Base-by-base conservation (phyloP, 1,139 yeast species). In the Taphrina pruni region DNA sequence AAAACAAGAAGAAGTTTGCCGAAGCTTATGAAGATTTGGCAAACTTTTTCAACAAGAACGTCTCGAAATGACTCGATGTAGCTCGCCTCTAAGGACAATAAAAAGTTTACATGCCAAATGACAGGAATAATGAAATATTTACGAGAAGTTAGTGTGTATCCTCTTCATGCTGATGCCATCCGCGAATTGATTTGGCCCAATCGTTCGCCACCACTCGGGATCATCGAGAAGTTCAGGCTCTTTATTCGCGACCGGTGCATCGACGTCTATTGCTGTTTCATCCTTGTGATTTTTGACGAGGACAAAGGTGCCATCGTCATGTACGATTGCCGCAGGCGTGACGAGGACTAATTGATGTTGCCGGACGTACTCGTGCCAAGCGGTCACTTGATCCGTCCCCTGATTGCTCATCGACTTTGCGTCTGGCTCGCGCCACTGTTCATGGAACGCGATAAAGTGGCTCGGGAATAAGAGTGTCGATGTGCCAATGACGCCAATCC, bases 1-100 rank as follows among this genome's bases (percentile, higher is more conserved):
- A 60, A 45, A 71, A 73, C 52, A 69, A 69, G 69, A 54, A 65
- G 66, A 61, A 73, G 32, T 72, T 72, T 39, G 67, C 70, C 56
- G 73, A 73, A 46, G 72, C 73, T 9, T 66, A 70, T 50, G 58
- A 55, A 11, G 71, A 69, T 54, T 39, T 68, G 6, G 70, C 68
- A 35, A 68, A 57, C 35, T 72, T 72, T 38, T 72, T 72, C 60
- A 61, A 66, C 61, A 54, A 64, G 61, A 46, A 54, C 61, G 43
- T 64, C 20, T 64, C 60, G n/a, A 46, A 43, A 17, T 62, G 21
- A 26, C 21, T 6, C 8, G 54, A 26, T 26, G 32, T 26, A 4
- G 32, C 32, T 26, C 32, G 32, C 4, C 32, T 26, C 32, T 26
- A 26, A 26, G 32, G 4, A 26, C 32, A 26, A 26, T 26, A 2